Evolutionary conservation across 768 basidiomycete species (phyloP).

Genomic region (Pholiota conissans): DNA sequence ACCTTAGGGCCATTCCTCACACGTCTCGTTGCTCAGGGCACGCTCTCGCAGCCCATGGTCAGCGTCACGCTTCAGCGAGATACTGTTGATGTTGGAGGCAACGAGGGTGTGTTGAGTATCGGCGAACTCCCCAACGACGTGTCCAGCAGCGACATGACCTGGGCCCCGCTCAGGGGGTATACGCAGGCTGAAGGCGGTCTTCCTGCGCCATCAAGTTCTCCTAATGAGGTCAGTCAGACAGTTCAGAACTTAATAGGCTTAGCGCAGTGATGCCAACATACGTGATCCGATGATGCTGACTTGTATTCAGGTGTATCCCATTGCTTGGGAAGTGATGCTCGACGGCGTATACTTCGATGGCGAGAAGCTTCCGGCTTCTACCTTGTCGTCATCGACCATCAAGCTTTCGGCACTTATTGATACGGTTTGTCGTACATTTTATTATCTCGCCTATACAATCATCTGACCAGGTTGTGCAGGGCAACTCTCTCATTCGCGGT

Average conservation of each 20-base stretch:
- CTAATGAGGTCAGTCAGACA: conserved; percentile 53
- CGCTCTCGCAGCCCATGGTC: conserved; percentile 47
- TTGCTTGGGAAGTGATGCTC: conserved; percentile 71
- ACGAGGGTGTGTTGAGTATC: conserved; percentile 62
- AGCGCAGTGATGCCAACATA: not conserved
- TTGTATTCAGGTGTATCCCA: conserved; percentile 47
- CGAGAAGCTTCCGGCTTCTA: conserved; percentile 55
- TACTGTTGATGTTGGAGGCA: conserved; percentile 65
- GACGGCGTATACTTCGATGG: conserved; percentile 77
- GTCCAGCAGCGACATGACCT: conserved; percentile 50
- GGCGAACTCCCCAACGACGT: conserved; percentile 62
- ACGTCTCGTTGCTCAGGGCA: conserved; percentile 40
- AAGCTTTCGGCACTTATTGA: conserved; percentile 67
- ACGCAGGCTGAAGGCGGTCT: conserved; percentile 51
- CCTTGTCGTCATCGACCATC: conserved; percentile 45
- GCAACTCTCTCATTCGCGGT: conserved; percentile 76
- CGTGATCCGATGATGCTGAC: not conserved
- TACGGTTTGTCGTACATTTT: conserved; percentile 46
- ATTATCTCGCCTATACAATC: not conserved
- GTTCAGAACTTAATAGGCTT: not conserved
- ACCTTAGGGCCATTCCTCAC: conserved; percentile 45
- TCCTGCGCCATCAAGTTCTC: conserved; percentile 51
- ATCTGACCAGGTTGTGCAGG: conserved; percentile 35
- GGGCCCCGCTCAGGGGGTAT: conserved; percentile 66
- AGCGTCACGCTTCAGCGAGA: conserved; percentile 69